Evolutionary conservation across 2,329 filamentous ascomycete species (phyloP), one percentile per base, ranked within the genome.

Genomic region (Coniosporium uncinatum): DNA sequence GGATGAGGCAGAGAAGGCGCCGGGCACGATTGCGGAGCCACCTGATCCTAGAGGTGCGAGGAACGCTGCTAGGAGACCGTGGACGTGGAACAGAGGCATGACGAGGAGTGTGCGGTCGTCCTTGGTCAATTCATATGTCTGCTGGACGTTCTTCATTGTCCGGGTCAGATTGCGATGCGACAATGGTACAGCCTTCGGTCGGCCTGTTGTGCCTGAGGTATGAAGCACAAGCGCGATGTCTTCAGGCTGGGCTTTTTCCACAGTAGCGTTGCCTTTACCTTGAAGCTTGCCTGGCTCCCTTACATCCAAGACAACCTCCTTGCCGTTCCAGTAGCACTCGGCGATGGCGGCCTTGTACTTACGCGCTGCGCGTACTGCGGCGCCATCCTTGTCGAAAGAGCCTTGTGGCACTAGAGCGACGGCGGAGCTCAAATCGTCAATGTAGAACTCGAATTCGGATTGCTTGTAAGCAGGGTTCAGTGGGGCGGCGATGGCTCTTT

Each of bases 81-180:
- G 88, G 37, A 94, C 88, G 63, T 94, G 88, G 73, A 94, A 94
- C 2, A 94, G 75, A 16, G 88, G 88, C 88, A 94, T 94, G 45
- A 94, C 87, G 14, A 94, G 75, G 75, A 89, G 83, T 21, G 88
- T 91, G 36, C 88, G 79, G 61, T 94, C 88, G 40, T 73, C 58
- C 5, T 78, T 61, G 0, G 78, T 82, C 45, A 94, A 74, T 42
- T 83, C 63, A 60, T 94, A 94, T 5, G 88, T 94, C 44, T 75
- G 70, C 55, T 84, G 74, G 57, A 94, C 88, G 64, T 93, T 94
- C 53, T 76, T 74, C 86, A 93, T 93, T 14, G 87, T 91, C 45
- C 81, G 75, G 5, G 85, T 85, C 46, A 94, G 72, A 63, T 94
- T 93, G 50, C 75, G 78, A 64, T 93, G 88, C 13, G 85, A 87